Percentiles rank a stretch among this genome's conserved stretches.
Evolutionary conservation across 1,284 basidiomycete genomes (phyloP).

Genomic region (Entoloma clypeatum): DNA sequence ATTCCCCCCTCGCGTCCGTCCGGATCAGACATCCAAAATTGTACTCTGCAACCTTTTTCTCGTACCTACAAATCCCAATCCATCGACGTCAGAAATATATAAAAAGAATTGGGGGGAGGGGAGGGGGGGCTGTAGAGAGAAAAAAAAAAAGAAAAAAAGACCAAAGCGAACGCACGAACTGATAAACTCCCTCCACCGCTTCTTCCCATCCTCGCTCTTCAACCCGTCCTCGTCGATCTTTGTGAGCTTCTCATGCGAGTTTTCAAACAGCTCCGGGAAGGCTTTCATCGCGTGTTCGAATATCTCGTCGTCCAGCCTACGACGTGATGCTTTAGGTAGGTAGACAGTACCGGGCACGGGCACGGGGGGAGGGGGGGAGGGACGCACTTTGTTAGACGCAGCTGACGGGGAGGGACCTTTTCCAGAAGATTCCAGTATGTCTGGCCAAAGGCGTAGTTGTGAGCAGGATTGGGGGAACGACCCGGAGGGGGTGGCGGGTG

Average conservation of each 20-base stretch:
- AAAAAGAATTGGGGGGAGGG: no score
- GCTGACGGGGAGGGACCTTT: conserved; percentile 71
- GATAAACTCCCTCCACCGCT: conserved; percentile 90
- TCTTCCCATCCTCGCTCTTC: conserved; percentile 91
- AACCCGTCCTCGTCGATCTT: conserved; percentile 91
- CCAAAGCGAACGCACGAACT: conserved; percentile 55
- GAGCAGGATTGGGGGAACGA: conserved; percentile 4
- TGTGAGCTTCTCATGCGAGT: conserved; percentile 62
- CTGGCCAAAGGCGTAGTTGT: conserved; percentile 39
- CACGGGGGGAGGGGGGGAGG: not conserved
- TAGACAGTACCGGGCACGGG: not conserved
- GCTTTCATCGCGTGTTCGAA: conserved; percentile 69
- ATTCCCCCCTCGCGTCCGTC: conserved; percentile 77
- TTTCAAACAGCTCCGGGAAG: conserved; percentile 81
- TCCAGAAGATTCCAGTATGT: conserved; percentile 96
- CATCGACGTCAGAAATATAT: not conserved
- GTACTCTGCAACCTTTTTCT: conserved; percentile 87
- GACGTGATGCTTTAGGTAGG: conserved; percentile 5
- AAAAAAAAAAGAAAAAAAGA: not conserved
- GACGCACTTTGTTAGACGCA: conserved; percentile 78
- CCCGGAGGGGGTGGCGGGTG: no score
- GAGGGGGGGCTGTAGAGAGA: not conserved
- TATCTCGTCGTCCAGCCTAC: conserved; percentile 89
- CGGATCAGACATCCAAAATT: conserved; percentile 98
- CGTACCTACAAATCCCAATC: conserved; percentile 51